Evolutionary conservation across 2,329 filamentous ascomycete species (phyloP).

Genomic region (Rutstroemia sydowiana): DNA sequence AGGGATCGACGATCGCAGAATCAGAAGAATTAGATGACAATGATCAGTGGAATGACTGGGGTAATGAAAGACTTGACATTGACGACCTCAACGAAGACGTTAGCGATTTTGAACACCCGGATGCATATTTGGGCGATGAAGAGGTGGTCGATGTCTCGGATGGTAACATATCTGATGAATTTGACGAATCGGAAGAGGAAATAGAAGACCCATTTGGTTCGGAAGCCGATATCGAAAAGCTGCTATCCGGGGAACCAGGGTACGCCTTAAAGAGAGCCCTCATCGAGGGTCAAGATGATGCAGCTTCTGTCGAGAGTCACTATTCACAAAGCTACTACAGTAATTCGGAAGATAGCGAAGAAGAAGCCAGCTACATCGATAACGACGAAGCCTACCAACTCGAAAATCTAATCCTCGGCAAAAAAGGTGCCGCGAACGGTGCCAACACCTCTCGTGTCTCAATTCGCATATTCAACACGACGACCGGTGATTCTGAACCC

Average conservation of each 20-base stretch:
- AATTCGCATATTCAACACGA: neutral
- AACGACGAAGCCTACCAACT: neutral
- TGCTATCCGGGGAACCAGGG: neutral
- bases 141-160: neutral
- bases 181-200: neutral
- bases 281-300: neutral
- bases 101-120: neutral
- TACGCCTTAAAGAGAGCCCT: neutral
- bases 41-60: conserved; percentile 5
- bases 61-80: neutral
- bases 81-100: neutral
- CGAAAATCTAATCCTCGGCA: neutral
- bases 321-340: conserved; percentile 3
- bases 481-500: neutral
- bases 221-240: neutral
- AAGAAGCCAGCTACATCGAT: neutral
- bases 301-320: neutral
- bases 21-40: neutral
- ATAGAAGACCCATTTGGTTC: too few relatives aligned
- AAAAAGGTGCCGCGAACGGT: neutral
- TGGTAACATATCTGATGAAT: neutral
- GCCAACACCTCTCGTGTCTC: neutral
- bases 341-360: neutral
- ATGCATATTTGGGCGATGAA: neutral
- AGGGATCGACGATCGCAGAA: neutral